phyloP scores from a whole-genome alignment of 1,139 yeast species.

The Yamadazyma spencermartinsiae region DNA sequence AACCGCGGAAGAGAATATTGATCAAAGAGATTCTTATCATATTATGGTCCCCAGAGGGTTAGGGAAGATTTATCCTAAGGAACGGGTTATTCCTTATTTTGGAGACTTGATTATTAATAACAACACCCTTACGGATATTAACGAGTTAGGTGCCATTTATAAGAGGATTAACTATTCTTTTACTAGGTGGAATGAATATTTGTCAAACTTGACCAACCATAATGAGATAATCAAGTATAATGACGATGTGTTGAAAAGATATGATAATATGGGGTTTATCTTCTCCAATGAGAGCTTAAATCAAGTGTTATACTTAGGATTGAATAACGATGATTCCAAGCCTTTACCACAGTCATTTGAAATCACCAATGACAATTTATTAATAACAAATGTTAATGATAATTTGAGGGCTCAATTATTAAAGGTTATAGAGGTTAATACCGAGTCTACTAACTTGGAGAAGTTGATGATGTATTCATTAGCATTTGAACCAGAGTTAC shows the following conservation, averaged over 20 bases:
- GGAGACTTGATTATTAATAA: constrained; percentile 66
- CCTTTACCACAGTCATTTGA: constrained; percentile 22
- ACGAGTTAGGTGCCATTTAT: constrained; percentile 65
- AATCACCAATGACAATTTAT: constrained; percentile 1
- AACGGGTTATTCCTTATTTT: constrained; percentile 83
- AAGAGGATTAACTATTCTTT: constrained; percentile 73
- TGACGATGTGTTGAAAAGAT: constrained; percentile 44
- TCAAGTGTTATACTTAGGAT: constrained; percentile 45
- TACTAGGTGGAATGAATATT: constrained; percentile 77
- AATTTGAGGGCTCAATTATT: constrained; percentile 27
- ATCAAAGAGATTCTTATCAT: constrained; percentile 55
- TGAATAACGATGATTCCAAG: constrained; percentile 31
- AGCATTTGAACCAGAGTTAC: constrained; percentile 39
- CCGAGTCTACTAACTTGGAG: constrained; percentile 40
- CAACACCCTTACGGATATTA: constrained; percentile 35
- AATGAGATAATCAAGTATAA: constrained; percentile 43
- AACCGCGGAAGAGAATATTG: constrained; percentile 7
- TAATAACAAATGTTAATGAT: constrained; percentile 10
- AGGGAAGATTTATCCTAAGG: constrained; percentile 75
- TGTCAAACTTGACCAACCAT: constrained; percentile 40
- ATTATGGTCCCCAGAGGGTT: constrained; percentile 89
- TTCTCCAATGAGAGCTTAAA: constrained; percentile 49
- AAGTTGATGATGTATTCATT: constrained; percentile 42
- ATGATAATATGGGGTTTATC: constrained; percentile 48
- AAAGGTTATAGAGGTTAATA: constrained; percentile 39